Base-by-base conservation (phyloP, 768 basidiomycete genomes). In the Trametes cinnabarina region DNA sequence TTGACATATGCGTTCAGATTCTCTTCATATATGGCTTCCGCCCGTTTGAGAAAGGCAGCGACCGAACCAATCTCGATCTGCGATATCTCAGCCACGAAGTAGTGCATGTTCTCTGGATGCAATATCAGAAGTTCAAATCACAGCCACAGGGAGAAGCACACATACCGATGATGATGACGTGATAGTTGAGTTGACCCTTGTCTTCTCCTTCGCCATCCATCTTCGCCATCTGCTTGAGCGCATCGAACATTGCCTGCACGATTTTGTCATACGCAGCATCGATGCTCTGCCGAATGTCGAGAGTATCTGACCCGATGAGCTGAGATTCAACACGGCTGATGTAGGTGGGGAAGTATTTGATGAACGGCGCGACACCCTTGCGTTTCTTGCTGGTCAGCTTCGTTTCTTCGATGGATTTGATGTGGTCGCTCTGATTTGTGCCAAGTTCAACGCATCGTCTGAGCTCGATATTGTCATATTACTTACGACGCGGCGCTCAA, bases 121-220 rank as follows among this genome's bases (percentile, higher is more conserved):
- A 2, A 1, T 10, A 35, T 47, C 12, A 48, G 30, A 19, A 11
- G 17, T 22, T 5, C 40, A 7, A 5, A 10, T 10, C 30, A 32
- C 30, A 12, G 7, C 6, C 37, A 22, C 6, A 17, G 7, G 7
- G n/a, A 23, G 41, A 41, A 19, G 47, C 8, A 5, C 32, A 72
- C 89, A 66, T 66, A 95, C 96, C 96, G 55, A 98, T 89, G 59
- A 98, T 79, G 66, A 96, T 88, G 64, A 98, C 92, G 69, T 97
- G 94, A 63, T 93, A 97, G 71, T 98, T 98, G 51, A 98, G 80
- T 68, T 96, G 94, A 0, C 94, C 94, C 72, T 98, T 98, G 71
- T 94, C 95, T 68, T 98, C 96, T 0, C 84, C 90, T 55, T 92
- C 92, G 0, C 92, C 91, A 55, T 94, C 90, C 79, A 96, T 75